Base-by-base conservation (phyloP, 2,329 filamentous ascomycete genomes). In the Fusarium euwallaceae region DNA sequence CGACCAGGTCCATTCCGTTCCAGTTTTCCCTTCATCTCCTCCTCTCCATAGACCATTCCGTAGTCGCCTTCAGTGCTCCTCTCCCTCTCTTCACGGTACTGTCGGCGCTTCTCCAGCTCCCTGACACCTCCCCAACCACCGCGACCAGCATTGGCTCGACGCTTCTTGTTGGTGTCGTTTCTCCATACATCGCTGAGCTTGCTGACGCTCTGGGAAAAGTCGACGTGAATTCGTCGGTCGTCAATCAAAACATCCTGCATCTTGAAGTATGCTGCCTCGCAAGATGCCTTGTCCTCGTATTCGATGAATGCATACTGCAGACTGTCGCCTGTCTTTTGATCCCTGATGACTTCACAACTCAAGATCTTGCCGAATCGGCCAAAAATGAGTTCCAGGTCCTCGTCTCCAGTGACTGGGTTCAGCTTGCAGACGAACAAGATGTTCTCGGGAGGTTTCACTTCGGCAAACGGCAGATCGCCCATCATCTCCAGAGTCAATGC, bases 171-270 rank as follows among this genome's bases (percentile, higher is more conserved):
- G 22, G 95, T 95, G 48, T 92, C 92, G 70, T 91, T 93, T 72
- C 97, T 90, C 97, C 97, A 99, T 17, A 92, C 92, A 72, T 97
- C 94, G 55, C 95, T 97, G 9, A 99, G 85, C 81, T 95, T 96
- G 72, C 92, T 90, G 71, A 95, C 97, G 81, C 95, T 98, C 85
- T 99, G 97, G 12, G 95, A 98, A 83, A 99, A 99, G 84, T 99
- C 97, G 66, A 99, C 97, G 80, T 99, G 97, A 73, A 99, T 99
- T 48, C 97, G 92, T 75, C 98, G 94, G 78, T 99, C 97, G 79
- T 99, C 97, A 75, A 99, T 98, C 65, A 99, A 86, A 2, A 98
- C 96, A 3, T 93, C 95, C 82, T 99, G 95, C 97, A 99, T 99
- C 85, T 99, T 99, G 86, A 97, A 97, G 80, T 98, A 99, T 4